phyloP scores from a whole-genome alignment of 2,329 filamentous ascomycete genomes.

The Blastomyces gilchristii region DNA sequence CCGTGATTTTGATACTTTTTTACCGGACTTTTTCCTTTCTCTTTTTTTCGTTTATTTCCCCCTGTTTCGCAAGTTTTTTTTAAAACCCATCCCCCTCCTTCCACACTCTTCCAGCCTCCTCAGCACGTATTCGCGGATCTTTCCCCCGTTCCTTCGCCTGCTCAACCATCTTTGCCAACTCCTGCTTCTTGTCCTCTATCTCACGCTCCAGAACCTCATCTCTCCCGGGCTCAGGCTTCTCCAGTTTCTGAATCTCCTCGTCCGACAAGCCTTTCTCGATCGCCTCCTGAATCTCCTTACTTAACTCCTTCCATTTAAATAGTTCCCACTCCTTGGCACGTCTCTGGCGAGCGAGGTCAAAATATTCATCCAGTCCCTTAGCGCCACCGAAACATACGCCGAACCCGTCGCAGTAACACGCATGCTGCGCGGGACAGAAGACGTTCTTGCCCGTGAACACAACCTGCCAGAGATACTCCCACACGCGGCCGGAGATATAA shows the following conservation, averaged over 20 bases:
- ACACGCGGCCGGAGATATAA: slow-evolving; percentile 48
- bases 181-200: slow-evolving; percentile 35
- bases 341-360: slow-evolving; percentile 37
- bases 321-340: slow-evolving; percentile 29
- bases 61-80: slow-evolving; percentile 9
- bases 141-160: slow-evolving; percentile 43
- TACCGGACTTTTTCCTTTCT: no score
- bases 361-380: slow-evolving; percentile 35
- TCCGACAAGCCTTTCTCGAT: slow-evolving; percentile 17
- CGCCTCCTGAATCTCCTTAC: slow-evolving; percentile 25
- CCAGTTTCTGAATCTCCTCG: slow-evolving; percentile 21
- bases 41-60: not conserved
- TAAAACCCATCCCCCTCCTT: slow-evolving; percentile 47
- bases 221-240: slow-evolving; percentile 33
- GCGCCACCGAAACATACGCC: slow-evolving; percentile 50
- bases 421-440: slow-evolving; percentile 41
- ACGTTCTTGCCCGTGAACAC: slow-evolving; percentile 45
- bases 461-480: slow-evolving; percentile 56
- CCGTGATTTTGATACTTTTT: no score
- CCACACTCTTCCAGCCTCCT: slow-evolving; percentile 45
- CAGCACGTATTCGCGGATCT: slow-evolving; percentile 42
- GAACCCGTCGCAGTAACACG: slow-evolving; percentile 55
- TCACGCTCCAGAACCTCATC: slow-evolving; percentile 35
- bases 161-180: slow-evolving; percentile 34
- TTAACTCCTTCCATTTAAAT: slow-evolving; percentile 33